Evolutionary conservation across 441 rosid genomes (phyloP), one percentile per base, ranked within the genome.

Genomic region (Omphalea diandra): DNA sequence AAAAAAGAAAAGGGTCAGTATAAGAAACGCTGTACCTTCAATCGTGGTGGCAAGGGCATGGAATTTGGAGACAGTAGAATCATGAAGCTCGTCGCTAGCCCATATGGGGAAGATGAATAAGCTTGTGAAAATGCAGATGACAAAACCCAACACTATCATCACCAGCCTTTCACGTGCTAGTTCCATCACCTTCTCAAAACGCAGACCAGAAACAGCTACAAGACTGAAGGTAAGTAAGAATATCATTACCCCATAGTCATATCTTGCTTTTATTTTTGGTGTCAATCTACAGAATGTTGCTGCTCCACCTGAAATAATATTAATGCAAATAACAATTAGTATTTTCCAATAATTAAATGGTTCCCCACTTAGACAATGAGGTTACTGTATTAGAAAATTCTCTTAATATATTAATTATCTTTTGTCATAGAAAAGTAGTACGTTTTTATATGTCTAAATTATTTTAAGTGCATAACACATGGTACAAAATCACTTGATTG

Each of bases 61-160:
- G 27, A 94, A 79, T 68, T 83, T 85, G 41, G 84, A 65, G 70
- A 79, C 62, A 0, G 83, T 54, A n/a, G 87, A 83, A 18, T 78
- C 73, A 47, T 94, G 97, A 68, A 94, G 93, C 62, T 94, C 97
- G 36, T 89, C 94, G 14, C 97, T 70, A 56, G 97, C 89, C 97
- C 98, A 91, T 0, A 85, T 85, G 0, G 97, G 98, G 33, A 85
- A 90, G 32, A 91, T 40, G 9, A 90, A 72, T 35, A 94, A 76
- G 80, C 87, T 86, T 17, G 71, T 78, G 70, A 73, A 78, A 72
- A 88, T 83, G 84, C 93, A 87, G 75, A 88, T 63, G 2, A 26
- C 70, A 38, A 85, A 85, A 15, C 98, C 98, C 67, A 91, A 76
- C 27, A 71, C 72, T 2, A 94, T 87, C 27, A 87, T 86, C 22